A percentile compares a stretch with the other conserved stretches of the same genome.
phyloP scores from a whole-genome alignment of 352 stramenopile genomes.

The Globisporangium uncinulatum region DNA sequence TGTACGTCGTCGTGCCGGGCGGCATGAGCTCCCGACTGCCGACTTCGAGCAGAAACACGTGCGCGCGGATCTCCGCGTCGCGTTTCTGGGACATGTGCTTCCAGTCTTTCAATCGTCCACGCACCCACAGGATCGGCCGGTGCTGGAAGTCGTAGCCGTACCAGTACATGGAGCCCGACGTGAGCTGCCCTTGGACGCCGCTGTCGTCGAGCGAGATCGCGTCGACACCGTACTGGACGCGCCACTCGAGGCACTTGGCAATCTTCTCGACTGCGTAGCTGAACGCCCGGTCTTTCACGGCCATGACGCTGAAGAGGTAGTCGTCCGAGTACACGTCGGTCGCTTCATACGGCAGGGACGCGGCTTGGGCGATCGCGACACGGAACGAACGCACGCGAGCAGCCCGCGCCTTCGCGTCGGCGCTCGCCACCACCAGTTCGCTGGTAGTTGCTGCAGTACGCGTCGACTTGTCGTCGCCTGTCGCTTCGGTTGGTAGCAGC shows the following conservation, averaged over 20 bases:
- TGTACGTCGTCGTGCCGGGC: conserved; percentile 48
- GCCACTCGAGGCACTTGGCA: conserved; percentile 43
- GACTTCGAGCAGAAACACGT: conserved; percentile 56
- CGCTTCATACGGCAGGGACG: conserved; percentile 22
- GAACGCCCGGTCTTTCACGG: conserved; percentile 54
- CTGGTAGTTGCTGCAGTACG: background rate
- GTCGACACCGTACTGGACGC: conserved; percentile 37
- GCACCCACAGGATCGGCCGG: conserved; percentile 62
- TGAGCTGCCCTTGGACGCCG: conserved; percentile 30
- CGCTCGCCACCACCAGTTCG: background rate
- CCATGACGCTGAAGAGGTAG: conserved; percentile 56
- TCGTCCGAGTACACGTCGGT: conserved; percentile 50
- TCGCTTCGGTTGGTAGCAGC: background rate
- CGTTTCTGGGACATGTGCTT: conserved; percentile 37
- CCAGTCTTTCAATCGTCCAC: conserved; percentile 57
- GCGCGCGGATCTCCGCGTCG: conserved; percentile 47
- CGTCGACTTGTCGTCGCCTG: background rate
- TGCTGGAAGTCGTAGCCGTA: conserved; percentile 67
- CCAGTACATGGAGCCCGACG: conserved; percentile 61
- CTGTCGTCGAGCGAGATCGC: conserved; percentile 24
- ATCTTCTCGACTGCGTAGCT: conserved; percentile 61
- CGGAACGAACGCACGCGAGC: conserved; percentile 45
- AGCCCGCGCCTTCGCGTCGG: conserved; percentile 14
- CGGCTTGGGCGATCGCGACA: conserved; percentile 38
- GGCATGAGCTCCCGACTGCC: conserved; percentile 53